A percentile compares a stretch with the other conserved stretches of the same genome.
Evolutionary conservation across 2,329 filamentous ascomycete genomes (phyloP).

Genomic region (Venturia carpophila): DNA sequence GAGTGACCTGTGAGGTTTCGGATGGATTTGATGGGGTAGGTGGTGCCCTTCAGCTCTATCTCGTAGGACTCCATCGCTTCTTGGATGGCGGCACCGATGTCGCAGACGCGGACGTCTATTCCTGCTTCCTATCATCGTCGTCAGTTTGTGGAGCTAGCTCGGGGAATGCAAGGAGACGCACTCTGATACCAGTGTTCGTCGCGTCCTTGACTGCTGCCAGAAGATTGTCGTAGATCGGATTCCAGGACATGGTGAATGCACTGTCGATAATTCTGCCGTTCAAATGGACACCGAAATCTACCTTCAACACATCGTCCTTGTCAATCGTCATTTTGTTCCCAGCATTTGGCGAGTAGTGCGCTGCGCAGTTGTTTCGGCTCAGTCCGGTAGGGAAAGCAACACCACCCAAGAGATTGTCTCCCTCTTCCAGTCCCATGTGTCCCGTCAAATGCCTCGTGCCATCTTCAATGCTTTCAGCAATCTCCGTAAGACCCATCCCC

Average conservation of each 20-base stretch:
- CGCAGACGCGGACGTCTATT: slow-evolving; percentile 81
- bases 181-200: slow-evolving; percentile 66
- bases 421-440: slow-evolving; percentile 67
- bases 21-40: slow-evolving; percentile 74
- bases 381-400: slow-evolving; percentile 84
- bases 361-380: slow-evolving; percentile 76
- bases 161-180: slow-evolving; percentile 26
- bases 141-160: background rate
- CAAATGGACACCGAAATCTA: slow-evolving; percentile 64
- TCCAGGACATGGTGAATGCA: slow-evolving; percentile 61
- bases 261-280: slow-evolving; percentile 65
- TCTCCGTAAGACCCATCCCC: slow-evolving; percentile 70
- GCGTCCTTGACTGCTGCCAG: slow-evolving; percentile 59
- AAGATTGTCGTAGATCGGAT: slow-evolving; percentile 61
- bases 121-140: slow-evolving; percentile 59
- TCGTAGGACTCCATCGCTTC: slow-evolving; percentile 93
- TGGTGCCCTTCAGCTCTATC: slow-evolving; percentile 71
- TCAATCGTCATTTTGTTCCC: slow-evolving; percentile 68
- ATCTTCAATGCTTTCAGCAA: slow-evolving; percentile 81
- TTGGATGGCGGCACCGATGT: slow-evolving; percentile 77
- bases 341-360: slow-evolving; percentile 80
- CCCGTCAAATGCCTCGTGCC: slow-evolving; percentile 69
- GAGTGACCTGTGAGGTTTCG: slow-evolving; percentile 85
- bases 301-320: slow-evolving; percentile 63
- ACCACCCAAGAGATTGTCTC: slow-evolving; percentile 68